Base-by-base conservation (phyloP, 768 basidiomycete species). In the Daedaleopsis nitida region DNA sequence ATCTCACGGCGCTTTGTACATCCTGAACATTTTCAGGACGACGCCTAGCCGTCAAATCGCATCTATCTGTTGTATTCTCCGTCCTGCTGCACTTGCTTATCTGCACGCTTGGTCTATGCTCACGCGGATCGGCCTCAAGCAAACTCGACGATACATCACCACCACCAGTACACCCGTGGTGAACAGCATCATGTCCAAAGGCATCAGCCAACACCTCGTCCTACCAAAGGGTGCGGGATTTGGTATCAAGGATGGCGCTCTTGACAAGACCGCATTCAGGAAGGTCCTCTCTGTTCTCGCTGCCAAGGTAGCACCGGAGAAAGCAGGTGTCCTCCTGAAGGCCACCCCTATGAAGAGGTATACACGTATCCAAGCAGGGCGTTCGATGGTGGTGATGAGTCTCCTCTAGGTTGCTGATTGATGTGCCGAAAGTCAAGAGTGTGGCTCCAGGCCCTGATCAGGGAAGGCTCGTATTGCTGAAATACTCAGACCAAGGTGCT, bases 231-330 rank as follows among this genome's bases (percentile, higher is more conserved):
- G 48, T 17, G 6, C 19, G 19, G 83, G 81, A 3, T 27, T 59
- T 1, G 62, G 58, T 10, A 13, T 64, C 61, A 81, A 83, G 70
- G 75, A 74, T 52, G 76, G 80, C 34, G 71, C 73, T 45, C 72
- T 94, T n/a, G 85, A 94, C 75, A 83, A 81, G 61, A 68, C 73
- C 62, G 82, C 78, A 8, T 97, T 97, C 70, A 80, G 71, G 24
- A 88, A 84, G 72, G 78, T 81, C 0, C 67, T 96, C 9, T 78
- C 84, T 8, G 81, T 94, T 11, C 77, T 96, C 35, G 91, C 88
- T 23, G 86, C 81, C 21, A 82, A 86, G 23, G 80, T 92, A 13
- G 78, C 83, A 44, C 81, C 86, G 10, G 73, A 73, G 11, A 82
- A 83, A 68, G 83, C 87, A 0, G 80, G 83, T 1, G 68, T 70